phyloP scores from a whole-genome alignment of 2,329 filamentous ascomycete genomes.

The Pseudogymnoascus sp. region DNA sequence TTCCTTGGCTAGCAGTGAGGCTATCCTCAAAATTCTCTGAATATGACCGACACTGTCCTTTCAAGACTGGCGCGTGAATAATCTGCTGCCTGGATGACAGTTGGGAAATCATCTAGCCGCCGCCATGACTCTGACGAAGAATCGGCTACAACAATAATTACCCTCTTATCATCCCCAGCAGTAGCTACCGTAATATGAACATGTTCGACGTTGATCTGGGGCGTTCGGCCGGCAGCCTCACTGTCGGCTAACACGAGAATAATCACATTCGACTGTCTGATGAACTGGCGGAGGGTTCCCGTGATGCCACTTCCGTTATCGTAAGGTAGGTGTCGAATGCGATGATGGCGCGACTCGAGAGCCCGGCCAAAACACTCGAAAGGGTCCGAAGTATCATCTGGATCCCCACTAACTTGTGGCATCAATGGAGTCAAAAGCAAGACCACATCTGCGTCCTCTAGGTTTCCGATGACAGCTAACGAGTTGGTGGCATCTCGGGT shows the following conservation, averaged over 20 bases:
- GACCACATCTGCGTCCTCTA: slow-evolving; percentile 46
- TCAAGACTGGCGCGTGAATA: slow-evolving; percentile 42
- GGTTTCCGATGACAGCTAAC: slow-evolving; percentile 40
- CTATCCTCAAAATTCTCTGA: slow-evolving; percentile 31
- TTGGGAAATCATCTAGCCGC: slow-evolving; percentile 35
- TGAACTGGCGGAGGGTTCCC: slow-evolving; percentile 30
- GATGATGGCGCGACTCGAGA: slow-evolving; percentile 50
- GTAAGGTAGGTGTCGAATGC: slow-evolving; percentile 66
- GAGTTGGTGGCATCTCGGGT: slow-evolving; percentile 32
- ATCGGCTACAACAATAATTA: slow-evolving; percentile 41
- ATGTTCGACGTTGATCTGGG: slow-evolving; percentile 14
- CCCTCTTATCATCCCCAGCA: slow-evolving; percentile 40
- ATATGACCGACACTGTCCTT: slow-evolving; percentile 44
- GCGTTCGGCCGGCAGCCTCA: background rate
- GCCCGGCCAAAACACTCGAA: slow-evolving; percentile 64
- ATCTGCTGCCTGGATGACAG: slow-evolving; percentile 42
- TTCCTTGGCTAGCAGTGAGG: background rate
- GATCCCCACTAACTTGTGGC: slow-evolving; percentile 36
- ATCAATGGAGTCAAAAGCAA: slow-evolving; percentile 54
- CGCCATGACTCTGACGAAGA: slow-evolving; percentile 10
- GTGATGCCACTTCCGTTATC: slow-evolving; percentile 40
- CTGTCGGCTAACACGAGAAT: slow-evolving; percentile 42
- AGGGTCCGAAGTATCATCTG: slow-evolving; percentile 49
- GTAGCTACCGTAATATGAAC: slow-evolving; percentile 18
- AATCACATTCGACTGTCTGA: slow-evolving; percentile 32